phyloP scores from a whole-genome alignment of 495 filamentous ascomycete species.

The Penicillium macrosclerotiorum region DNA sequence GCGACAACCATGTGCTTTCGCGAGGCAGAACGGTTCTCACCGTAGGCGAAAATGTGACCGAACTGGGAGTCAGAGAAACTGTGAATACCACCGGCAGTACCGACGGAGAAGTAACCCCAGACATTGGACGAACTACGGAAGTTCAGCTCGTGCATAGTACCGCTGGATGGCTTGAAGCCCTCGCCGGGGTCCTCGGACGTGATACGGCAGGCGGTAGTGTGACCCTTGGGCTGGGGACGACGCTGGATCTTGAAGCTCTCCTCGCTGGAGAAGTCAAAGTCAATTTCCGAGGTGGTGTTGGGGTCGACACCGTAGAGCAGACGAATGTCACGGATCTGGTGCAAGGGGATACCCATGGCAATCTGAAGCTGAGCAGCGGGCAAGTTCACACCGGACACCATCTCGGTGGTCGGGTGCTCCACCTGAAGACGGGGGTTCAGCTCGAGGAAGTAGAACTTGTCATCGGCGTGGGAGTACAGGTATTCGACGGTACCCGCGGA shows the following conservation, averaged over 20 bases:
- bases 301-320: conserved; percentile 96
- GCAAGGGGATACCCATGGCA: conserved; percentile 96
- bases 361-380: conserved; percentile 97
- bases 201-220: conserved; percentile 98
- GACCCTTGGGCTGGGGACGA: conserved; percentile 87
- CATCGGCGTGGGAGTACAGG: conserved; percentile 95
- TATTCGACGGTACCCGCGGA: conserved; percentile 99
- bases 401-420: conserved; percentile 98
- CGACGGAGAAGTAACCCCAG: conserved; percentile 99
- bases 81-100: conserved; percentile 94
- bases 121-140: conserved; percentile 98
- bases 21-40: conserved; percentile 92
- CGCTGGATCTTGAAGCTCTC: conserved; percentile 83
- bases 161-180: conserved; percentile 98
- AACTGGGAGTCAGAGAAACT: conserved; percentile 99
- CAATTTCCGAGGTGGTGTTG: conserved; percentile 78
- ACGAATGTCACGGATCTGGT: conserved; percentile 93
- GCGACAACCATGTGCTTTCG: conserved; percentile 99
- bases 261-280: conserved; percentile 92
- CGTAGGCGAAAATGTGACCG: conserved; percentile 98
- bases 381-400: conserved; percentile 97
- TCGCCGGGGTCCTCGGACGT: conserved; percentile 98
- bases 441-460: conserved; percentile 99
- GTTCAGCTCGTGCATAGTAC: conserved; percentile 98
- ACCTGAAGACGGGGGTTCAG: conserved; percentile 98